Evolutionary conservation across 2,329 filamentous ascomycete species (phyloP).

Genomic region (Fusarium torreyae): DNA sequence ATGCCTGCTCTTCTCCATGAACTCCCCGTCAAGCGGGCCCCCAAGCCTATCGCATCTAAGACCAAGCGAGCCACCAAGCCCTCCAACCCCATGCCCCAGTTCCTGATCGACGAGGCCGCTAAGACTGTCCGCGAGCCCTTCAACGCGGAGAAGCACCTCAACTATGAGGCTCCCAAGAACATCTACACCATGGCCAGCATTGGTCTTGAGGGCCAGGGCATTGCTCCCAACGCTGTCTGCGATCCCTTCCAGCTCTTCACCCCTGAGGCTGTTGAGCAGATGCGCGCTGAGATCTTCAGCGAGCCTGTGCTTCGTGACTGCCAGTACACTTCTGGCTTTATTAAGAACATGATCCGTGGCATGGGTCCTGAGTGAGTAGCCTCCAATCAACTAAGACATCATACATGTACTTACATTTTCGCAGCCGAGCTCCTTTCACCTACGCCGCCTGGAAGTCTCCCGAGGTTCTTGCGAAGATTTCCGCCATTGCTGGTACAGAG

Average conservation of each 20-base stretch:
- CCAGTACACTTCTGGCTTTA: slow-evolving; percentile 61
- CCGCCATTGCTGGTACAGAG: slow-evolving; percentile 68
- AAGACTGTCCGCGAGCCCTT: slow-evolving; percentile 56
- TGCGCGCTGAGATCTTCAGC: slow-evolving; percentile 73
- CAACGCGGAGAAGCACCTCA: slow-evolving; percentile 69
- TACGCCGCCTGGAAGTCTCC: slow-evolving; percentile 66
- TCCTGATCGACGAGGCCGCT: slow-evolving; percentile 23
- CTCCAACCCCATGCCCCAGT: slow-evolving; percentile 21
- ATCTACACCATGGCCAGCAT: slow-evolving; percentile 74
- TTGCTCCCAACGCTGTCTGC: slow-evolving; percentile 75
- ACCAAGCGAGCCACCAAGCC: slow-evolving; percentile 27
- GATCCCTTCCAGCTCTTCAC: slow-evolving; percentile 77
- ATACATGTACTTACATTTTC: slow-evolving; percentile 63
- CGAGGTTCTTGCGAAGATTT: slow-evolving; percentile 63
- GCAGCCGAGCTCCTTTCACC: slow-evolving; percentile 72
- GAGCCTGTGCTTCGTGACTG: slow-evolving; percentile 70
- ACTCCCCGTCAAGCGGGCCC: background rate
- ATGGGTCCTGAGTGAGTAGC: slow-evolving; percentile 58
- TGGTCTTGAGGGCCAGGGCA: slow-evolving; percentile 68
- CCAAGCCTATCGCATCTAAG: slow-evolving; percentile 30
- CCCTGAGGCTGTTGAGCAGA: slow-evolving; percentile 71
- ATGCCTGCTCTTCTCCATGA: slow-evolving; percentile 9
- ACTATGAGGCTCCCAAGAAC: slow-evolving; percentile 64
- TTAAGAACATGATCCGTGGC: slow-evolving; percentile 71
- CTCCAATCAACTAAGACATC: slow-evolving; percentile 71